Conservation (phyloP, 129 eudicot species). For the Rutidosis leptorrhynchoides region DNA sequence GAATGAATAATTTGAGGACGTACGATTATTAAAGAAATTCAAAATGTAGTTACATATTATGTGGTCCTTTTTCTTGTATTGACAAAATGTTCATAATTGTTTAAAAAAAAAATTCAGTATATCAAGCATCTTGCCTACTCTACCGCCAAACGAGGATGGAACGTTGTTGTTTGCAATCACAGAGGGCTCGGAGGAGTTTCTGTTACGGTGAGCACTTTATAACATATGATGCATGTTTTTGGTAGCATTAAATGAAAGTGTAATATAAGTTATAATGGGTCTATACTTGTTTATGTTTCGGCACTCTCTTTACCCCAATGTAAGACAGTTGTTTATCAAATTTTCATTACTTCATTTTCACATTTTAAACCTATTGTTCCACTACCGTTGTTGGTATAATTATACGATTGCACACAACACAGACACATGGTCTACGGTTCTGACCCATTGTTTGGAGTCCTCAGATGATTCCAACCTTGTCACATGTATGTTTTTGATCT, state of each 20-base stretch:
- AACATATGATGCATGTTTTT: slow-evolving; percentile 9
- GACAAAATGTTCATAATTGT: slow-evolving; percentile 12
- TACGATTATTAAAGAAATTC: neutral
- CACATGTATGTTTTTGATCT: neutral
- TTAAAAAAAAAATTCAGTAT: slow-evolving; percentile 44
- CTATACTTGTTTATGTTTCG: neutral
- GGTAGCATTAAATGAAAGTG: neutral
- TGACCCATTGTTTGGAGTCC: too few relatives aligned
- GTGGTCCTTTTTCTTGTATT: slow-evolving; percentile 18
- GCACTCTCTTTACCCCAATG: neutral
- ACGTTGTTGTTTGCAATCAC: slow-evolving; percentile 87
- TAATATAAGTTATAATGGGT: neutral
- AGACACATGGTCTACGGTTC: too few relatives aligned
- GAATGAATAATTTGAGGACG: neutral
- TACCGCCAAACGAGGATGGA: slow-evolving; percentile 76
- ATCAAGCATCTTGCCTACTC: slow-evolving; percentile 74
- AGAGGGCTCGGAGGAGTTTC: slow-evolving; percentile 94
- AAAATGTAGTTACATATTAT: slow-evolving; percentile 1
- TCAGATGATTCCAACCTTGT: too few relatives aligned
- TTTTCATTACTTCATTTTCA: too few relatives aligned
- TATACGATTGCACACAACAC: too few relatives aligned
- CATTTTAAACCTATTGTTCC: too few relatives aligned
- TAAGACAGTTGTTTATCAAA: too few relatives aligned
- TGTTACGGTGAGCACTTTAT: slow-evolving; percentile 65
- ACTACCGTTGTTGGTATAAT: too few relatives aligned